Percentiles rank a stretch among this genome's conserved stretches.
phyloP scores from a whole-genome alignment of 2,329 filamentous ascomycete genomes.

The Calonectria honghensis region DNA sequence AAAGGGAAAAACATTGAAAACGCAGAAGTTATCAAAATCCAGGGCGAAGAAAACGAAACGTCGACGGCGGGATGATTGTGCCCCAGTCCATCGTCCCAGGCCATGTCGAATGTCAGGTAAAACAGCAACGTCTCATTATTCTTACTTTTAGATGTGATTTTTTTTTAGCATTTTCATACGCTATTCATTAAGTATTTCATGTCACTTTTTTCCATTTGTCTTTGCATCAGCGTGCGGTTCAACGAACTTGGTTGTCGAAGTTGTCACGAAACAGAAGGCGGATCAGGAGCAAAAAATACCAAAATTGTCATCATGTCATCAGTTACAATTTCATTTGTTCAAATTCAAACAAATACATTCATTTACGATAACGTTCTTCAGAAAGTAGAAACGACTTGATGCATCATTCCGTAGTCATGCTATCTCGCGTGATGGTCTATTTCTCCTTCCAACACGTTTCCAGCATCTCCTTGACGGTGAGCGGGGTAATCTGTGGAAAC shows the following conservation, averaged over 20 bases:
- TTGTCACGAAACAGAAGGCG: not conserved
- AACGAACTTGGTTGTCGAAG: not conserved
- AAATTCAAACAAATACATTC: not conserved
- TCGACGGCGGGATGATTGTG: not conserved
- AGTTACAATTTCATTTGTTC: not conserved
- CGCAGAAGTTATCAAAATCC: not conserved
- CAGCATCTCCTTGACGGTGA: not conserved
- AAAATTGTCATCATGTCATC: not conserved
- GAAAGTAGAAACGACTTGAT: not conserved
- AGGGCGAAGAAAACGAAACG: not conserved
- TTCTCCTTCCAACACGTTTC: slow-evolving; percentile 17
- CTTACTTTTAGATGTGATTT: not conserved
- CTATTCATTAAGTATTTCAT: not conserved
- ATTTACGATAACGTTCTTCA: not conserved
- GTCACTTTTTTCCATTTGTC: not conserved
- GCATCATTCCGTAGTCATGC: too few species aligned
- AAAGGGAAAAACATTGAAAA: not conserved
- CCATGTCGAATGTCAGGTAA: not conserved
- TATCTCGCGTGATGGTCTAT: not conserved
- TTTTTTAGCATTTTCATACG: not conserved
- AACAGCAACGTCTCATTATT: not conserved
- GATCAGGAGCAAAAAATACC: not conserved
- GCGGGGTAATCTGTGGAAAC: not conserved
- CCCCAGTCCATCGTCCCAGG: not conserved
- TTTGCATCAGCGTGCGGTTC: not conserved